phyloP scores from a whole-genome alignment of 768 basidiomycete genomes.

The Chalciporus piperatus region DNA sequence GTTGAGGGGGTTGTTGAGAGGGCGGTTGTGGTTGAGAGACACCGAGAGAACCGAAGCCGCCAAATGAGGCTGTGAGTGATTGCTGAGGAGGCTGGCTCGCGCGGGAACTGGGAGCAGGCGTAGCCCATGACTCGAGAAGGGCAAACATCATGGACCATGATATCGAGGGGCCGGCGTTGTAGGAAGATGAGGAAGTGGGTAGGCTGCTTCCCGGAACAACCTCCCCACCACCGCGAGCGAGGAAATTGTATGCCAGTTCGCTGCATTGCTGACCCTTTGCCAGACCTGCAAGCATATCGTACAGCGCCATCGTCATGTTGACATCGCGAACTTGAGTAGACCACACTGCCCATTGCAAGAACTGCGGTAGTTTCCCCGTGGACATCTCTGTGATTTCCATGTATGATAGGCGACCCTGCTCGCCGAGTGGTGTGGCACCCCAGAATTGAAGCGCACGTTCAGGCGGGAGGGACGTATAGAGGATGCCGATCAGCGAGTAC shows the following conservation, averaged over 20 bases:
- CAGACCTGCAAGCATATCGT: constrained; percentile 86
- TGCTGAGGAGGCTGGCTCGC: constrained; percentile 43
- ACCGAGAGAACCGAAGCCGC: constrained; percentile 29
- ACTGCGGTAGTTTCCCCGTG: constrained; percentile 62
- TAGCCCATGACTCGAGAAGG: constrained; percentile 72
- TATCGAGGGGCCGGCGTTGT: constrained; percentile 51
- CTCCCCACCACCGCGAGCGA: constrained; percentile 73
- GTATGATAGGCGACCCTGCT: constrained; percentile 45
- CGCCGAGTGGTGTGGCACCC: constrained; percentile 56
- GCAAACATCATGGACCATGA: constrained; percentile 80
- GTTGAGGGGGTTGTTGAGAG: constrained; percentile 40
- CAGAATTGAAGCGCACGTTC: constrained; percentile 87
- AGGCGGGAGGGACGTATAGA: constrained; percentile 70
- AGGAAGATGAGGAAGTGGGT: constrained; percentile 35
- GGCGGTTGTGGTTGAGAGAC: constrained; percentile 31
- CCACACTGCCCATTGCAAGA: constrained; percentile 90
- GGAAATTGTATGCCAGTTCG: constrained; percentile 85
- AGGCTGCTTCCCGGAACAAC: constrained; percentile 59
- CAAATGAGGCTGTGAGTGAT: constrained; percentile 31
- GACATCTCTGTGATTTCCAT: constrained; percentile 60
- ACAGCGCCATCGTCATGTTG: constrained; percentile 74
- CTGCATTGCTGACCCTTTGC: constrained; percentile 83
- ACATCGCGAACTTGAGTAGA: constrained; percentile 73
- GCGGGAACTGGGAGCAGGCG: constrained; percentile 47
- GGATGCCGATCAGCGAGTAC: constrained; percentile 77